phyloP scores from a whole-genome alignment of 257 asterid genomes.

The Nicotiana tabacum region DNA sequence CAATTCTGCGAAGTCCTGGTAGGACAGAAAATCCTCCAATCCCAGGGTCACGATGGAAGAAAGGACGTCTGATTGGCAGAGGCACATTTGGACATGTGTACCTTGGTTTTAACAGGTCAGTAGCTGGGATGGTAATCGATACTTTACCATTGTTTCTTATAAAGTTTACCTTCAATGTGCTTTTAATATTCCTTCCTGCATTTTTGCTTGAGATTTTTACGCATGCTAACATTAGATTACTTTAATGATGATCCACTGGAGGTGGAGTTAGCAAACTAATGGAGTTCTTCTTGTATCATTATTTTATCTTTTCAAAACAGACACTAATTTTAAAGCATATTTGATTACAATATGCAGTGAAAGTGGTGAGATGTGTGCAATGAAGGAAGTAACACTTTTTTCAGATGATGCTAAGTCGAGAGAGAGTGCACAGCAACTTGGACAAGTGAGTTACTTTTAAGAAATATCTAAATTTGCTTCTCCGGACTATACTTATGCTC shows the following conservation, averaged over 20 bases:
- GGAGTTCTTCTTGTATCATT: background rate
- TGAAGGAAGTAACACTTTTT: conserved; percentile 91
- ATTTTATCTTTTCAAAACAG: background rate
- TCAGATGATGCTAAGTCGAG: conserved; percentile 86
- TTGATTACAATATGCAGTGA: conserved; percentile 36
- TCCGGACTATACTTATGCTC: background rate
- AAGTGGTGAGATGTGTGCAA: conserved; percentile 95
- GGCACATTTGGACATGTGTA: conserved; percentile 58
- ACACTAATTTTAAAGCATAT: background rate
- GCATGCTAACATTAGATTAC: background rate
- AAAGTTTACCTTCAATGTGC: background rate
- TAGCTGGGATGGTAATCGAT: conserved; percentile 27
- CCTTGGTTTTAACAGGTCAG: conserved; percentile 73
- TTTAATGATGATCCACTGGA: background rate
- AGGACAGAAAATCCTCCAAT: conserved; percentile 72
- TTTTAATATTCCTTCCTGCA: background rate
- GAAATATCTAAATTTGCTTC: background rate
- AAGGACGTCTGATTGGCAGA: conserved; percentile 59
- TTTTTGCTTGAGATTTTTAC: background rate
- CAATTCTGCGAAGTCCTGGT: conserved; percentile 92
- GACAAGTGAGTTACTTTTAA: conserved; percentile 54
- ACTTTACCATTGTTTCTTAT: conserved; percentile 15
- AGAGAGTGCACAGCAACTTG: conserved; percentile 93
- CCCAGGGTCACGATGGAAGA: conserved; percentile 93
- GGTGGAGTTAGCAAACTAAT: background rate